A percentile compares a stretch with the other conserved stretches of the same genome.
Evolutionary conservation across 129 eudicot genomes (phyloP).

Genomic region (Chrysanthemum lavandulifolium): DNA sequence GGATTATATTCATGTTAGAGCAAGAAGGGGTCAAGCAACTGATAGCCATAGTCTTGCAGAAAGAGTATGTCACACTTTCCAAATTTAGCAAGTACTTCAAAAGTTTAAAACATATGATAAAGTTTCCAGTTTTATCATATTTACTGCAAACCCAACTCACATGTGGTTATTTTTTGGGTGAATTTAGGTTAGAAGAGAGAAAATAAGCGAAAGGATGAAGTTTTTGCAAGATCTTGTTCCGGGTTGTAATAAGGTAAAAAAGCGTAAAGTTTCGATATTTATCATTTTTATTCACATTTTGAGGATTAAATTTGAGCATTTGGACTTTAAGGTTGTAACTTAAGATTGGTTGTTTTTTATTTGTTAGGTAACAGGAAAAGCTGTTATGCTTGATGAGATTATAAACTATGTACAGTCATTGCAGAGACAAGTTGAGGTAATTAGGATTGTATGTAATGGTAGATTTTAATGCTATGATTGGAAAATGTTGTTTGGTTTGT

Average conservation of each 20-base stretch:
- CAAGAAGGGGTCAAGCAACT: conserved; percentile 94
- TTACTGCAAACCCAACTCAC: conserved; percentile 16
- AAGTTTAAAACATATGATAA: too few relatives aligned
- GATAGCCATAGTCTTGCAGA: conserved; percentile 97
- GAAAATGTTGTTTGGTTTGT: neutral
- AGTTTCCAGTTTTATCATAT: too few relatives aligned
- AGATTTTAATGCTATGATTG: neutral
- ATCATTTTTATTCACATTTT: too few relatives aligned
- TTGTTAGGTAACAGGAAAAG: conserved; percentile 74
- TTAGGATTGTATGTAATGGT: conserved; percentile 9
- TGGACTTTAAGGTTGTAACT: neutral
- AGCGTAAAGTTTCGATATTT: conserved; percentile 4
- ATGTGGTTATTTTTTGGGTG: conserved; percentile 7
- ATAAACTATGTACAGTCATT: conserved; percentile 86
- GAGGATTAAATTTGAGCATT: too few relatives aligned
- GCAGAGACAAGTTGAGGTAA: conserved; percentile 89
- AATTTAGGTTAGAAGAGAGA: conserved; percentile 80
- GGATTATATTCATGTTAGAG: conserved; percentile 97
- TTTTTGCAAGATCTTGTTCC: conserved; percentile 94
- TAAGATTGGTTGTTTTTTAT: conserved; percentile 23
- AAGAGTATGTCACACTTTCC: conserved; percentile 52
- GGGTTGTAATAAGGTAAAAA: conserved; percentile 85
- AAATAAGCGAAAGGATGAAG: conserved; percentile 94
- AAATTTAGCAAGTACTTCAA: neutral
- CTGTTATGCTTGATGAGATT: conserved; percentile 94